Evolutionary conservation across 2,329 filamentous ascomycete genomes (phyloP), one percentile per base, ranked within the genome.

Genomic region (Dendryphion nanum): DNA sequence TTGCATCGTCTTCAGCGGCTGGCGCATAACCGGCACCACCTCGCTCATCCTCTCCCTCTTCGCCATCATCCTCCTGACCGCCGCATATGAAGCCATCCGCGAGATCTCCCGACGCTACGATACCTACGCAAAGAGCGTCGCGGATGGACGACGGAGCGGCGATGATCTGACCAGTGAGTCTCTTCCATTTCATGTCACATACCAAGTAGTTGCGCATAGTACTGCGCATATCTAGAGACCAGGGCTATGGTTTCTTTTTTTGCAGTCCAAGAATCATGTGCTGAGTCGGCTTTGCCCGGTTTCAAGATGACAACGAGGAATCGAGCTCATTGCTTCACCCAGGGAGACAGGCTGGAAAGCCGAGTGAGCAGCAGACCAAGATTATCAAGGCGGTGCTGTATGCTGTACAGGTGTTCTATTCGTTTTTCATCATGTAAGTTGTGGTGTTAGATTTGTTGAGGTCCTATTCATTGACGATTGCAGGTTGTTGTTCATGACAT

Each of bases 401-500:
- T 72, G 91, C 84, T 15, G 68, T 93, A 35, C 93, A 98, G 74
- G 94, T 93, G 52, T 97, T 97, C 68, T 98, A 98, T 68, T 94
- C 90, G 32, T 97, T 98, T 61, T 97, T 98, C 77, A 90, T 98
- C 64, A 98, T 98, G 93, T 96, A 66, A 82, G 91, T 83, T 28
- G 3, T 15, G 6, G 3, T 15, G 15, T 16, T 16, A 15, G 29
- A n/a, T 30, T 2, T 30, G 10, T n/a, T 13, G 29, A 30, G 29
- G 13, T 13, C 2, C 38, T 18, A n/a, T n/a, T 26, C n/a, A n/a
- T 26, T 26, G 23, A 26, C 23, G 15, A 13, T 14, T 30, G 29
- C 10, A 97, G 91, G 93, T 76, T 98, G 44, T 71, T 98, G 16
- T 98, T 98, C 70, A 98, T 98, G 93, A 98, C 93, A n/a, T 98